phyloP scores from a whole-genome alignment of 163 green algal species.

The Scenedesmus sp. region DNA sequence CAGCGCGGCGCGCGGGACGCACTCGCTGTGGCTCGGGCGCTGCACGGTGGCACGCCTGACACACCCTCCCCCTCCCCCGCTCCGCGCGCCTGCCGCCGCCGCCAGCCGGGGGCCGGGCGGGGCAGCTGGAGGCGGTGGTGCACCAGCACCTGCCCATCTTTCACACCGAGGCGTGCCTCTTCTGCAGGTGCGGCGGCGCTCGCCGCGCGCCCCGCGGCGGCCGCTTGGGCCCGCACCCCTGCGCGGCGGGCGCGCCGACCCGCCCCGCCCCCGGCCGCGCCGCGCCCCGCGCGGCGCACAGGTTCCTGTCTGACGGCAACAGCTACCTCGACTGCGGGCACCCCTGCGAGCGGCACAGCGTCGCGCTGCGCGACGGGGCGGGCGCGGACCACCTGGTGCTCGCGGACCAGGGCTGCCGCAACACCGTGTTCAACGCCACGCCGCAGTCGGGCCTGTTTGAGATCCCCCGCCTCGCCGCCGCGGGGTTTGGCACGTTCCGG shows the following conservation, averaged over 20 bases:
- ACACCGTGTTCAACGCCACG: constrained; percentile 88
- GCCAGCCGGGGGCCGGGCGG: not conserved
- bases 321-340: constrained; percentile 82
- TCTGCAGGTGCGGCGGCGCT: constrained; percentile 55
- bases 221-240: too few relatives aligned
- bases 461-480: constrained; percentile 53
- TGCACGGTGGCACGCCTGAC: too few relatives aligned
- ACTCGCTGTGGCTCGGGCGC: too few relatives aligned
- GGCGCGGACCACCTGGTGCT: constrained; percentile 85
- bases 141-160: constrained; percentile 92
- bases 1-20: too few relatives aligned
- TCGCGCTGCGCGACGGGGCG: constrained; percentile 75
- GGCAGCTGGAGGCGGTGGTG: constrained; percentile 72
- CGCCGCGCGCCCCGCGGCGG: not conserved
- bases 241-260: not conserved
- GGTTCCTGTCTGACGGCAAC: constrained; percentile 84
- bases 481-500: constrained; percentile 62
- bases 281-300: constrained; percentile 19
- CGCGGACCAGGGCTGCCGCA: constrained; percentile 81
- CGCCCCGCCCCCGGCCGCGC: not conserved
- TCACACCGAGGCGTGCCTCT: constrained; percentile 92
- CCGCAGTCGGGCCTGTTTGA: constrained; percentile 68
- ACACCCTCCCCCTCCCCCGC: too few relatives aligned
- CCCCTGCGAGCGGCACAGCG: constrained; percentile 77
- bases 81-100: too few relatives aligned